Evolutionary conservation across 2,329 filamentous ascomycete genomes (phyloP).

Genomic region (Daldinia sp.): DNA sequence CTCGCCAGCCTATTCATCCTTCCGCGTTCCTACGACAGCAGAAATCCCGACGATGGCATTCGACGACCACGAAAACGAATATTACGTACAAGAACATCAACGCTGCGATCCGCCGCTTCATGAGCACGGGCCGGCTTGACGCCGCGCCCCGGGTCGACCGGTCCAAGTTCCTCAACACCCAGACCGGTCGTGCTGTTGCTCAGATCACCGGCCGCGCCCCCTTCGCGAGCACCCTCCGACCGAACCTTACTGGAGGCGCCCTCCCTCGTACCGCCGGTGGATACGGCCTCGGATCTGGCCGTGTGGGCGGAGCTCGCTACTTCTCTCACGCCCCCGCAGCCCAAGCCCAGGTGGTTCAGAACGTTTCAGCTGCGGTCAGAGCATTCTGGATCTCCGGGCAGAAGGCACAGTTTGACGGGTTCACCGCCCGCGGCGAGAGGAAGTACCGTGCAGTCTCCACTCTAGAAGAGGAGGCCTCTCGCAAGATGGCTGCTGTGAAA

Average conservation of each 20-base stretch:
- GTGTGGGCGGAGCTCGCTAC: constrained; percentile 79
- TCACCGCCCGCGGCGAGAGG: constrained; percentile 78
- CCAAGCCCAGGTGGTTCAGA: constrained; percentile 91
- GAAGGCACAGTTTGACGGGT: constrained; percentile 87
- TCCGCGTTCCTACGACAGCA: constrained; percentile 63
- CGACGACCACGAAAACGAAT: constrained; percentile 52
- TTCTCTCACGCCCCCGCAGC: constrained; percentile 90
- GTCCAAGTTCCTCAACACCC: constrained; percentile 62
- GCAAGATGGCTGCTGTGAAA: constrained; percentile 72
- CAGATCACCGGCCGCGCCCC: constrained; percentile 81
- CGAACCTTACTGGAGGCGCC: constrained; percentile 90
- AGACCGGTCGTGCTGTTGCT: constrained; percentile 63
- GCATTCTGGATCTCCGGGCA: constrained; percentile 94
- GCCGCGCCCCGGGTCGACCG: constrained; percentile 59
- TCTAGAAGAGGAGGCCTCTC: constrained; percentile 78
- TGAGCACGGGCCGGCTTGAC: constrained; percentile 57
- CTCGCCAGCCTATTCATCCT: constrained; percentile 66
- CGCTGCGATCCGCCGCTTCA: constrained; percentile 63
- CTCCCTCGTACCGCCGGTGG: constrained; percentile 88
- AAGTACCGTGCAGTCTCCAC: constrained; percentile 81
- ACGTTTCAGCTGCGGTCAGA: constrained; percentile 92
- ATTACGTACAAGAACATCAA: constrained; percentile 58
- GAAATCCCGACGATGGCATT: constrained; percentile 64
- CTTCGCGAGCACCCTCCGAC: constrained; percentile 88
- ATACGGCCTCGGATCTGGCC: constrained; percentile 80